Evolutionary conservation across 208 protist genomes (phyloP), one percentile per base, ranked within the genome.

Genomic region (Trypanosoma melophagium): DNA sequence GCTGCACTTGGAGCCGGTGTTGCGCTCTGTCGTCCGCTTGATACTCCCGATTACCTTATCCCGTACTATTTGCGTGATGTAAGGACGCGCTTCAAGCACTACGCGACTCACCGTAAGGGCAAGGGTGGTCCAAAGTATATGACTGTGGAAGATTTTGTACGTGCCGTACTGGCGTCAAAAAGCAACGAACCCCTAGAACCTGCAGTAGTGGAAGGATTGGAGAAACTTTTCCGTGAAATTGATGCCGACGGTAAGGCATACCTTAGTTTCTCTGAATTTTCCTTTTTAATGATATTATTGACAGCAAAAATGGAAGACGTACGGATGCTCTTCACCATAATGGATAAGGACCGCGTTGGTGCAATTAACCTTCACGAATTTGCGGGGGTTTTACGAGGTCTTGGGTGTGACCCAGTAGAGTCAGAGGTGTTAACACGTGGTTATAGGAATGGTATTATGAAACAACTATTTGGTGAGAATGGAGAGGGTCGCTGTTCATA

Each of bases 1-100:
- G 22, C 69, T 28, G 61, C 44, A 0, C 73, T 63, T 45, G 60
- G 54, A 8, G 64, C 64, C 16, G 65, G 59, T 19, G 67, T 80
- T 2, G 89, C 72, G 52, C 57, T 80, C 40, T 91, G 86, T 76
- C 78, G 78, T 31, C 69, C 87, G 16, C 69, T 90, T 19, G 86
- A 94, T 59, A 94, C 87, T 13, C 90, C 90, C 7, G 66, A 78
- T 7, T 96, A 95, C 65, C 76, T 96, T 14, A 93, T 95, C 60
- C 92, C 89, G 52, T 95, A 89, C 62, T 95, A 96, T 71, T 69
- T 96, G 59, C 89, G 88, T 50, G 86, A 91, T 51, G 79, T 90
- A 40, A 70, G 73, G 58, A 84, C 82, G 0, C 85, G 87, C 44
- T 96, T 96, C 59, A 81, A 76, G 56, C 92, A 95, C 79, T 96